Base-by-base conservation (phyloP, 179 eudicot species). In the Beta corolliflora region DNA sequence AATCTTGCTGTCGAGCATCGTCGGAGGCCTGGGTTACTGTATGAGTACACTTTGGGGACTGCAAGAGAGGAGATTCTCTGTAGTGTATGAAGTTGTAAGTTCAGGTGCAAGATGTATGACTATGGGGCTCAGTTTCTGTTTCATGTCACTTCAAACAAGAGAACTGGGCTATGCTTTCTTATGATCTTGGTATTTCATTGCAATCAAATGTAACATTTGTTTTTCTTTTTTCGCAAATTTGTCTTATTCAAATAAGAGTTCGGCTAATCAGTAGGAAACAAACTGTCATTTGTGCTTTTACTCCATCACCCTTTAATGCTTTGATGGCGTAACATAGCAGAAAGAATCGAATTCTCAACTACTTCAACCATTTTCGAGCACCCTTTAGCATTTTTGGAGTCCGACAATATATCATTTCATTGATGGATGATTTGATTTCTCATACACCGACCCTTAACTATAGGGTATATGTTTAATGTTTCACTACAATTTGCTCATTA, bases 81-180 rank as follows among this genome's bases (percentile, higher is more conserved):
- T 70, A 4, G 59, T 88, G 19, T 81, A 81, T 64, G 81, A 83
- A 45, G 83, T 81, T 36, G 84, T 83, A 46, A 78, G 79, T 11
- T 63, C 82, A 48, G 78, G 79, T 31, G 88, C 88, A 79, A 75
- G 86, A 69, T 78, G 48, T 45, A 69, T 78, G 72, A 81, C 82
- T 18, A 55, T 75, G 64, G 88, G 86, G n/a, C 79, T 86, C 58
- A 54, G 83, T 55, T 75, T 81, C 76, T 86, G 83, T 81, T 73
- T 86, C 86, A 36, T 14, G 19, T 81, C 88, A 14, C 74, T 86
- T 53, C 88, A 83, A 44, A 75, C 78, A 15, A 80, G 78, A 77
- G 61, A 83, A 23, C 80, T 83, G 23, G 69, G 31, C 63, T 83
- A 50, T 69, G 14, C 77, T 71, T 83, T 86, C 73, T 70, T 71